phyloP scores from a whole-genome alignment of 805 yeast genomes.

The Starmerella tilneyi region DNA sequence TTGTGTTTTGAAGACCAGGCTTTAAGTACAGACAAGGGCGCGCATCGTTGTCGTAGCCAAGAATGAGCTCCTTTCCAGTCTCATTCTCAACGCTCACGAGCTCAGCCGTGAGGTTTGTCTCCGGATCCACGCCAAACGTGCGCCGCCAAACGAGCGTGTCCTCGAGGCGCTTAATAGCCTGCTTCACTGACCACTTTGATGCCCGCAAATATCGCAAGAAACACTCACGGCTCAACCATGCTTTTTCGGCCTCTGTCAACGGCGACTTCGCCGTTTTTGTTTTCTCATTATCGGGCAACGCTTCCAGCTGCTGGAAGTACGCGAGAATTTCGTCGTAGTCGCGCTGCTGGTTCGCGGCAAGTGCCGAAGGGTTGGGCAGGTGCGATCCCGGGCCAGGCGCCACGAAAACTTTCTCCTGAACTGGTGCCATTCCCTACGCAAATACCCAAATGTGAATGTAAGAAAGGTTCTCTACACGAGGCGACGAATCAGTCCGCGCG shows the following conservation, averaged over 20 bases:
- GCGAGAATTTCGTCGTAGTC: slow-evolving; percentile 54
- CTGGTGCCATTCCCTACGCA: slow-evolving; percentile 4
- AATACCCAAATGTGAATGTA: too few relatives aligned
- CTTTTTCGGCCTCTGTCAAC: slow-evolving; percentile 49
- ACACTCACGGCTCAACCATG: slow-evolving; percentile 93
- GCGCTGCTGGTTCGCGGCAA: slow-evolving; percentile 45
- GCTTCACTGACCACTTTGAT: slow-evolving; percentile 72
- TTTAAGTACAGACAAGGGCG: slow-evolving; percentile 88
- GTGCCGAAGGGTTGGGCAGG: slow-evolving; percentile 41
- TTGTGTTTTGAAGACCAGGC: slow-evolving; percentile 94
- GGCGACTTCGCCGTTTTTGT: slow-evolving; percentile 32
- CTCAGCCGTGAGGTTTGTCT: slow-evolving; percentile 29
- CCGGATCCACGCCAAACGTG: slow-evolving; percentile 64
- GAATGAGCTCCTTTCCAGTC: slow-evolving; percentile 83
- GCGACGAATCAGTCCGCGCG: too few relatives aligned
- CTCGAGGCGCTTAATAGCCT: slow-evolving; percentile 64
- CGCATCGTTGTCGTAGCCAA: slow-evolving; percentile 81
- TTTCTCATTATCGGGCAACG: slow-evolving; percentile 38
- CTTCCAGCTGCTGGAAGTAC: slow-evolving; percentile 48
- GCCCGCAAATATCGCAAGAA: slow-evolving; percentile 83
- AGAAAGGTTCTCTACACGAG: too few relatives aligned
- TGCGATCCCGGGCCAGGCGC: slow-evolving; percentile 41
- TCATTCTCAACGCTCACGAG: slow-evolving; percentile 54
- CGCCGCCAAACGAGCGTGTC: slow-evolving; percentile 86
- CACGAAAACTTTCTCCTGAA: slow-evolving; percentile 14